Base-by-base conservation (phyloP, 2,329 filamentous ascomycete species). In the Trichoderma sp. region DNA sequence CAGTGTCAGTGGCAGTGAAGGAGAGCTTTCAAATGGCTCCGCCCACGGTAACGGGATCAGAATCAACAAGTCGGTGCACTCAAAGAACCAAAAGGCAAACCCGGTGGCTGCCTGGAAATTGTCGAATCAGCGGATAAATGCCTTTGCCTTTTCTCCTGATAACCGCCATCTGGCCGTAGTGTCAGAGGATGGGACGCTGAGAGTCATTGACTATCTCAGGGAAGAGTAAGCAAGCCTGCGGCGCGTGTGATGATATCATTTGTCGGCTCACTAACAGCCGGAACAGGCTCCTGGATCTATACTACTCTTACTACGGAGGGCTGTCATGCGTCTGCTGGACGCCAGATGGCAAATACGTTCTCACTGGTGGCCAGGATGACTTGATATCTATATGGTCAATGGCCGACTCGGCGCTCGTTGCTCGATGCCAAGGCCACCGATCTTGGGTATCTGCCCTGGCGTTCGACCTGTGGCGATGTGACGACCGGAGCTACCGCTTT, bases 391-490 rank as follows among this genome's bases (percentile, higher is more conserved):
- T 99, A 70, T 99, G 95, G 95, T 95, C 90, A 17, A 83, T 97
- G 44, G 85, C 88, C 47, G 95, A 98, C 72, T 88, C 87, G 52
- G 86, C 88, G 61, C 88, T 99, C 57, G 89, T 99, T 57, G 95
- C 94, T 19, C 87, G 95, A 68, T 98, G 95, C 75, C 92, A 96
- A 73, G 95, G 95, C 3, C 95, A 99, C 77, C 90, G 96, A 69
- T 97, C 93, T 5, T 99, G 93, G 93, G 93, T 99, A 0, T 93
- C 92, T 3, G 88, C 89, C 17, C 92, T 99, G 45, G 92, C 92
- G 3, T 99, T 98, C 75, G 95, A 99, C 75, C 93, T 93, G 0
- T 99, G 95, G 95, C 86, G 93, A 68, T 99, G 95, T 73, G 95
- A 99, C 73, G 92, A 96, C 74, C 88, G 90, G 71, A 98, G 92